phyloP scores from a whole-genome alignment of 78 protist genomes.

The Bigelowiella natans region DNA sequence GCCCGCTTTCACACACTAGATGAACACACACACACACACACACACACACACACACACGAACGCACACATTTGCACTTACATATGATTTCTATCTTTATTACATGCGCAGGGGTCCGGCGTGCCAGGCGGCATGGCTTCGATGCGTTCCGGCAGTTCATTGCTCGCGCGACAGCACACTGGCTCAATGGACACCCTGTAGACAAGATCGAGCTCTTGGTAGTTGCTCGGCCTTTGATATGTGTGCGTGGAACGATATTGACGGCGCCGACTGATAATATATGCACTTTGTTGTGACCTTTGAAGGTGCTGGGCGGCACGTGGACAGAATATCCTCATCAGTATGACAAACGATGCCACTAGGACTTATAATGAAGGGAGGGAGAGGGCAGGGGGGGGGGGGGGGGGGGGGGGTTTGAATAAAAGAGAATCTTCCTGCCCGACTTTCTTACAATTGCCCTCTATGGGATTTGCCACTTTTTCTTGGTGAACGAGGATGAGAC shows the following conservation, averaged over 20 bases:
- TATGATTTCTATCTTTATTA: background rate
- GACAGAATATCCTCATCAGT: conserved; percentile 4
- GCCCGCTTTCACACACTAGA: too few species aligned
- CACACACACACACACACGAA: background rate
- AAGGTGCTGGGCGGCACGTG: conserved; percentile 9
- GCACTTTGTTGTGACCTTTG: background rate
- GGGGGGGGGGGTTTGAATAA: background rate
- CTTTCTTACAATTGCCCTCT: too few species aligned
- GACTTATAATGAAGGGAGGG: background rate
- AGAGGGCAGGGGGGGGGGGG: background rate
- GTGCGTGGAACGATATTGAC: too few species aligned
- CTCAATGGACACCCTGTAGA: background rate
- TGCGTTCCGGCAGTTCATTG: background rate
- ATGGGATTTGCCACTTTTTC: too few species aligned
- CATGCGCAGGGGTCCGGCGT: background rate
- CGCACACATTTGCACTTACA: background rate
- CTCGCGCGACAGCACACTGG: background rate
- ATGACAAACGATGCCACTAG: background rate
- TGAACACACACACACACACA: background rate
- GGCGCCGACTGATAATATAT: too few species aligned
- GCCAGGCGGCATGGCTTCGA: background rate
- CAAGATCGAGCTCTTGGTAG: background rate
- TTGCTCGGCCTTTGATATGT: too few species aligned
- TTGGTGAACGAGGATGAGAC: too few species aligned
- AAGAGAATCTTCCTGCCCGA: too few species aligned